Percentiles rank a stretch among this genome's conserved stretches.
Evolutionary conservation across 345 rosid genomes (phyloP).

Genomic region (Brassica cretica): DNA sequence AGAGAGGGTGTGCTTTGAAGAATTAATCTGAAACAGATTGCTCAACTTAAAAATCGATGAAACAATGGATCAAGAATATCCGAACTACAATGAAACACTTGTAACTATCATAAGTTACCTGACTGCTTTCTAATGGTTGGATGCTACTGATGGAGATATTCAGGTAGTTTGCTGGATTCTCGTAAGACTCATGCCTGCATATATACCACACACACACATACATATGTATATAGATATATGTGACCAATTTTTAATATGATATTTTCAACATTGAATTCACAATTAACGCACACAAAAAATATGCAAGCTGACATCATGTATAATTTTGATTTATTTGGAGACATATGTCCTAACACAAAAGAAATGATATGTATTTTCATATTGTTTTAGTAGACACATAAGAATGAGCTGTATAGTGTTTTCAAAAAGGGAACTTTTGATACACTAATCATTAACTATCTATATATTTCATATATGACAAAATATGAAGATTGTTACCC

Average conservation of each 20-base stretch:
- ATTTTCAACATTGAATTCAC: not conserved
- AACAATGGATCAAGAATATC: not conserved
- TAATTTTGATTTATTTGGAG: not conserved
- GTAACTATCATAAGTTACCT: not conserved
- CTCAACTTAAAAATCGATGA: not conserved
- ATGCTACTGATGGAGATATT: not conserved
- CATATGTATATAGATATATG: not conserved
- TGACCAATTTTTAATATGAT: not conserved
- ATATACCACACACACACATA: not conserved
- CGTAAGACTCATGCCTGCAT: not conserved
- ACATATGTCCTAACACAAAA: not conserved
- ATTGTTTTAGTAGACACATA: too few relatives aligned
- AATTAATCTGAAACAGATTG: slow-evolving; percentile 1
- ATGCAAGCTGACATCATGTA: not conserved
- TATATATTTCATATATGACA: not conserved
- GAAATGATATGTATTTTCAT: not conserved
- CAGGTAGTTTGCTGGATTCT: not conserved
- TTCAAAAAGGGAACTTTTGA: not conserved
- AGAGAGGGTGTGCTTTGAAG: not conserved
- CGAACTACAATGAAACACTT: not conserved
- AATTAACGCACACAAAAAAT: not conserved
- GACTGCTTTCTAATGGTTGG: not conserved
- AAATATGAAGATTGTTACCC: too few relatives aligned
- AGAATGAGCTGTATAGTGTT: not conserved
- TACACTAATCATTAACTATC: not conserved